Evolutionary conservation across 495 filamentous ascomycete species (phyloP).

Genomic region (Ascobolus immersus): DNA sequence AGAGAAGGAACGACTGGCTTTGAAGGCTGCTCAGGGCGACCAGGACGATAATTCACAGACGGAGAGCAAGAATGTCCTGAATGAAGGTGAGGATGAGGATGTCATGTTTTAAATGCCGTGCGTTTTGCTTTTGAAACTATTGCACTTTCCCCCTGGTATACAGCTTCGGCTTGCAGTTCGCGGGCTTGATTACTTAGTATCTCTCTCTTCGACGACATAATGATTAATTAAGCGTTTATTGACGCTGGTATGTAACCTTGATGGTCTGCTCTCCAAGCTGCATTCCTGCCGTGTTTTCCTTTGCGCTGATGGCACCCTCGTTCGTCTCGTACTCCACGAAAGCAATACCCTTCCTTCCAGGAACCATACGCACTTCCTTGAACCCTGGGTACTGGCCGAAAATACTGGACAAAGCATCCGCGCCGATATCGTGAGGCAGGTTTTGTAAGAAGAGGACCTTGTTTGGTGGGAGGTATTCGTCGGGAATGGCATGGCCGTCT

Average conservation of each 20-base stretch:
- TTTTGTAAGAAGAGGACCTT: constrained; percentile 93
- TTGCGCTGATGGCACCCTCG: constrained; percentile 71
- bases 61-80: constrained; percentile 39
- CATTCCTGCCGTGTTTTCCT: constrained; percentile 88
- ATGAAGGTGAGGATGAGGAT: constrained; percentile 71
- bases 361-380: constrained; percentile 70
- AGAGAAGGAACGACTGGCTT: constrained; percentile 37
- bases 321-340: constrained; percentile 93
- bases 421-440: constrained; percentile 62
- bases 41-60: constrained; percentile 26
- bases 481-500: constrained; percentile 56
- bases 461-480: constrained; percentile 94
- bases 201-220: too few relatives aligned
- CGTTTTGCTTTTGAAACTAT: too few relatives aligned
- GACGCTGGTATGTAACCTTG: constrained; percentile 80
- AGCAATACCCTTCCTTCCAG: constrained; percentile 66
- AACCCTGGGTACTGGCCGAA: constrained; percentile 88
- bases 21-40: constrained; percentile 22
- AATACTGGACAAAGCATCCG: constrained; percentile 49
- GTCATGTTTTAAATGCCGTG: constrained; percentile 75
- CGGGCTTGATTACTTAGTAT: too few relatives aligned
- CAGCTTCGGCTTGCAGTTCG: too few relatives aligned
- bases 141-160: too few relatives aligned
- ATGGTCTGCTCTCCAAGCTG: constrained; percentile 39
- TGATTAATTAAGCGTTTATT: too few relatives aligned